Conservation (phyloP, 164 flowering plant genomes). For the Dillenia turbinata region DNA sequence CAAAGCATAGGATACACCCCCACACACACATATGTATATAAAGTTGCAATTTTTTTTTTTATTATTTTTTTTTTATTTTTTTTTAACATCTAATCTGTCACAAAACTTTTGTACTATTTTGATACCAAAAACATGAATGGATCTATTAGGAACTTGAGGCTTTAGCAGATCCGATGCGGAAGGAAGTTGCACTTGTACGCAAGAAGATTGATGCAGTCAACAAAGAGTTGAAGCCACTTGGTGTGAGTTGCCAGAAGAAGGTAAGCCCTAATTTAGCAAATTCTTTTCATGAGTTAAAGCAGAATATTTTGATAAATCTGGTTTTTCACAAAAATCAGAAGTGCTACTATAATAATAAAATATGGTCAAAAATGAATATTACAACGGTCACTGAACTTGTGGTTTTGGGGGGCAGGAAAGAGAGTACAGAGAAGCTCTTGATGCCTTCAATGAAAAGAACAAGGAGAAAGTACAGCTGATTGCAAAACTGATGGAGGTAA, state of each 20-base stretch:
- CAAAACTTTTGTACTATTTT: too few relatives aligned
- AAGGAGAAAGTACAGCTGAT: conserved; percentile 65
- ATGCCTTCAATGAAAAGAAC: conserved; percentile 65
- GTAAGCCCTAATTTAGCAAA: conserved; percentile 21
- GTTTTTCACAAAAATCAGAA: background rate
- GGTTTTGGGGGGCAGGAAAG: conserved; percentile 34
- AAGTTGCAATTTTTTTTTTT: too few relatives aligned
- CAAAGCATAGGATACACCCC: too few relatives aligned
- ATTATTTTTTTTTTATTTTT: too few relatives aligned
- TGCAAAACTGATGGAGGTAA: conserved; percentile 60
- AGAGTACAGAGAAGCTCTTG: conserved; percentile 74
- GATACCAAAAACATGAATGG: too few relatives aligned
- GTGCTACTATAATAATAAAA: too few relatives aligned
- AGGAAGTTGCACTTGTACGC: conserved; percentile 73
- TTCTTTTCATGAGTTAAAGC: background rate
- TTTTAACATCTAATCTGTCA: too few relatives aligned
- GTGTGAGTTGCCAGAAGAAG: conserved; percentile 79
- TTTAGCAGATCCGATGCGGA: conserved; percentile 85
- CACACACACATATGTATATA: too few relatives aligned
- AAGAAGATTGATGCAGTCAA: conserved; percentile 83
- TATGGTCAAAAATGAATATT: background rate
- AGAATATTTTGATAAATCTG: background rate
- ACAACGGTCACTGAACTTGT: background rate
- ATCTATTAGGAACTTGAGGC: conserved; percentile 73
- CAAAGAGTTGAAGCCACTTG: conserved; percentile 81